These are phyloP conservation scores for Globisporangium takayamanum DNA, from an alignment of 352 stramenopile genomes.

Conservation along the genomic window DNA sequence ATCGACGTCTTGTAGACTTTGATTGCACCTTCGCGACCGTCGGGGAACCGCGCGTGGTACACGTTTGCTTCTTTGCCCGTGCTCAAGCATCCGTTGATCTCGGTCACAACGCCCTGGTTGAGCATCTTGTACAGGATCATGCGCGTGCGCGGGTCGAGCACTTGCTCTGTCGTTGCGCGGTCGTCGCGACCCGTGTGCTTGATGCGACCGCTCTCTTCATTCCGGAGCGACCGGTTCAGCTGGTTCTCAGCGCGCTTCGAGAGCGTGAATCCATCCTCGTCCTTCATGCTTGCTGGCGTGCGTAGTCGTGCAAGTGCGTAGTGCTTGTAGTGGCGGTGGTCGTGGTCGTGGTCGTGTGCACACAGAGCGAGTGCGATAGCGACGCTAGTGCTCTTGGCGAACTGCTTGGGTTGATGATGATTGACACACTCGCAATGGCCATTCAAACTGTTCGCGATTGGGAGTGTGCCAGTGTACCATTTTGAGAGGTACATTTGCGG, in stretches of 20 bases:
- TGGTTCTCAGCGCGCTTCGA: conserved; percentile 81
- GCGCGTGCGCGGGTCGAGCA: conserved; percentile 96
- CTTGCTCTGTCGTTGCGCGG: conserved; percentile 96
- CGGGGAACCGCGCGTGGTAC: conserved; percentile 91
- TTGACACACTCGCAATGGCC: not conserved
- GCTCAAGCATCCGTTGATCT: conserved; percentile 98
- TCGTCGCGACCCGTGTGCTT: conserved; percentile 96
- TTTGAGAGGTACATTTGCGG: not conserved
- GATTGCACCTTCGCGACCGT: conserved; percentile 74
- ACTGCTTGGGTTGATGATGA: not conserved
- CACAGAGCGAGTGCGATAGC: not conserved
- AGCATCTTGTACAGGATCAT: conserved; percentile 99
- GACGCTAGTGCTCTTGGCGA: too few species aligned
- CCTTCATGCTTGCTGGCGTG: conserved; percentile 25
- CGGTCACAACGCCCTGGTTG: conserved; percentile 92
- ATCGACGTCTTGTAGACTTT: conserved; percentile 90
- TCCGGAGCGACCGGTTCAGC: conserved; percentile 63
- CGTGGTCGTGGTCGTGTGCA: not conserved
- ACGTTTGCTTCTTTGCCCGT: conserved; percentile 99
- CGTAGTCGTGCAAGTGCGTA: not conserved
- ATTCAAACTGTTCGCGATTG: not conserved
- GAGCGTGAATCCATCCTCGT: conserved; percentile 60
- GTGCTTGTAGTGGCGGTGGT: not conserved
- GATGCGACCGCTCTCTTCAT: conserved; percentile 63
- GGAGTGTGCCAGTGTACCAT: not conserved